A percentile compares a stretch with the other conserved stretches of the same genome.
phyloP scores from a whole-genome alignment of 441 rosid genomes.

The Euphorbia celastroides region DNA sequence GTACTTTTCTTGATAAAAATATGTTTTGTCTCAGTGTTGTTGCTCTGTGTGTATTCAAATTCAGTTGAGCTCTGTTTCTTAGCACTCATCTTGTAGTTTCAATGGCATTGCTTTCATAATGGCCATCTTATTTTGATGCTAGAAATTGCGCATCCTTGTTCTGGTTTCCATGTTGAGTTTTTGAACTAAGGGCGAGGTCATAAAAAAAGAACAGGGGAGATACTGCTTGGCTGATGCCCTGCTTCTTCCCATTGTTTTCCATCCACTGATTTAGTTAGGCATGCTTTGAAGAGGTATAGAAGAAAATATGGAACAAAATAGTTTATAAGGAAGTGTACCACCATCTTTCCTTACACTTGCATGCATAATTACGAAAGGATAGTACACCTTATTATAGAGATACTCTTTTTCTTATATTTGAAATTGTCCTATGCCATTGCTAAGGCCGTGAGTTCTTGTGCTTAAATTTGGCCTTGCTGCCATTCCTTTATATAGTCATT shows the following conservation, averaged over 20 bases:
- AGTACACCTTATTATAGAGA: not conserved
- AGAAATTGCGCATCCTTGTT: not conserved
- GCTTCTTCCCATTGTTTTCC: not conserved
- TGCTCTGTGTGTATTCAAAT: not conserved
- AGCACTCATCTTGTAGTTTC: conserved; percentile 4
- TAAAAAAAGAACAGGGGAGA: not conserved
- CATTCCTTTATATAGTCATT: not conserved
- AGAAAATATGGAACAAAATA: conserved; percentile 7
- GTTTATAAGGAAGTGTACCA: conserved; percentile 1
- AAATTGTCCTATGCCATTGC: not conserved
- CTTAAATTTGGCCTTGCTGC: not conserved
- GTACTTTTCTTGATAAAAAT: not conserved
- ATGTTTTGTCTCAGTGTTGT: conserved; percentile 2
- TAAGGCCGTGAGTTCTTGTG: not conserved
- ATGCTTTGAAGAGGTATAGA: not conserved
- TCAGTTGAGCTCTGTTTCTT: conserved; percentile 1
- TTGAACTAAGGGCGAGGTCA: conserved; percentile 3
- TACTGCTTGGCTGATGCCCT: not conserved
- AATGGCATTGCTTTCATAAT: not conserved
- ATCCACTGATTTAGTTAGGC: not conserved
- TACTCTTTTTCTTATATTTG: not conserved
- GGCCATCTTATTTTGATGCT: not conserved
- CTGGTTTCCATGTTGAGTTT: not conserved
- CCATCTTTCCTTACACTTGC: not conserved
- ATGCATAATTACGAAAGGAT: not conserved